phyloP scores from a whole-genome alignment of 768 basidiomycete species.

The Podaxis carcinomalis region DNA sequence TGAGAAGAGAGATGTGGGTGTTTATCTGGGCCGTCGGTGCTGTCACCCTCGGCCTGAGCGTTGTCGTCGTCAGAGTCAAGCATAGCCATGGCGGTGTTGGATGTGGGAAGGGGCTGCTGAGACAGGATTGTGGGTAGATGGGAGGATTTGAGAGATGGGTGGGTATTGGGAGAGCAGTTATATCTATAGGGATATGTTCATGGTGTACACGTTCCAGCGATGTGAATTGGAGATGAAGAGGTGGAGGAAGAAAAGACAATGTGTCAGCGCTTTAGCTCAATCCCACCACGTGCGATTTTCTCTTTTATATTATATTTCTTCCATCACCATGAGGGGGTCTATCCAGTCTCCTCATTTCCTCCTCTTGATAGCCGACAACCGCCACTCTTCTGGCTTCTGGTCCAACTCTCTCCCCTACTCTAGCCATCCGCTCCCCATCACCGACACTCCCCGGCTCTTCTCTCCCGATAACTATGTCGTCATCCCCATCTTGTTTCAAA shows the following conservation, averaged over 20 bases:
- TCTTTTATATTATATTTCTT: no score
- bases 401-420: not conserved
- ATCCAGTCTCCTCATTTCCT: not conserved
- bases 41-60: conserved; percentile 51
- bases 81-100: conserved; percentile 33
- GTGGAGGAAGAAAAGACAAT: not conserved
- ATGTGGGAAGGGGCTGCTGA: not conserved
- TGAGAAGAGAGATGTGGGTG: conserved; percentile 39
- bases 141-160: conserved; percentile 16
- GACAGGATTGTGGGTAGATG: conserved; percentile 8
- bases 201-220: conserved; percentile 34
- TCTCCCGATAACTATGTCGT: not conserved
- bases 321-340: not conserved
- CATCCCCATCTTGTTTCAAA: not conserved
- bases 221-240: not conserved
- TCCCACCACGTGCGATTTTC: not conserved
- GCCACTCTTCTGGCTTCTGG: not conserved
- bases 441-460: no score
- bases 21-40: conserved; percentile 54
- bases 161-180: conserved; percentile 10
- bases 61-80: conserved; percentile 46
- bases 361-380: not conserved
- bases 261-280: not conserved
- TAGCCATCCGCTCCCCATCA: not conserved
- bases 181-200: conserved; percentile 40